phyloP scores from a whole-genome alignment of 2,329 filamentous ascomycete genomes.

The Fulvia fulva region DNA sequence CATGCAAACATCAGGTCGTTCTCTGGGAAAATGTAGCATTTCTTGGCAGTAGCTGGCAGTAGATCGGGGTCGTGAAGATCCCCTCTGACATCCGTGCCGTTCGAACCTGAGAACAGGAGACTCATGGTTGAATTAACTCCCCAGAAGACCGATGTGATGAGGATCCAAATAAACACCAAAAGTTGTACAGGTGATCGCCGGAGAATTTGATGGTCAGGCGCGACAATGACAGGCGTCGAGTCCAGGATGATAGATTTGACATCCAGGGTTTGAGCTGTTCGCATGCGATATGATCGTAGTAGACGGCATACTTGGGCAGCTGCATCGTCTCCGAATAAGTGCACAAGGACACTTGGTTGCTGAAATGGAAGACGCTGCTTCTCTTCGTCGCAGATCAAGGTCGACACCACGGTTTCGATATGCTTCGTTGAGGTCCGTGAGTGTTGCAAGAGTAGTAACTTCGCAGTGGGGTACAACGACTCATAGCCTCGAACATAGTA shows the following conservation, averaged over 20 bases:
- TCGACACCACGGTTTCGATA: conserved; percentile 12
- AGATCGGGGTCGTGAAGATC: conserved; percentile 23
- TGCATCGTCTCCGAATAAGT: conserved; percentile 26
- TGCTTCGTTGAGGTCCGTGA: conserved; percentile 9
- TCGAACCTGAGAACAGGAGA: conserved; percentile 18
- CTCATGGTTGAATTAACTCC: conserved; percentile 15
- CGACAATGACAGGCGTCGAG: conserved; percentile 19
- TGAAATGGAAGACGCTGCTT: conserved; percentile 10
- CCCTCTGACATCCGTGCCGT: conserved; percentile 15
- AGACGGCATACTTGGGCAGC: conserved; percentile 24
- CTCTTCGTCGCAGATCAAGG: conserved; percentile 12
- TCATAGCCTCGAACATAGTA: conserved; percentile 27
- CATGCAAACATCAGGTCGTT: conserved; percentile 30
- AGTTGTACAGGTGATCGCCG: conserved; percentile 8
- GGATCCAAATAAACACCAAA: conserved; percentile 11
- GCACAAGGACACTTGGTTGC: conserved; percentile 20
- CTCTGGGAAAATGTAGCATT: conserved; percentile 28
- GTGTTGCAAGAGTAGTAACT: conserved; percentile 23
- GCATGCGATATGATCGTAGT: conserved; percentile 24
- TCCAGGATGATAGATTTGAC: conserved; percentile 26
- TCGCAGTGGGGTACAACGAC: conserved; percentile 25
- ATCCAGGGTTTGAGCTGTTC: conserved; percentile 16
- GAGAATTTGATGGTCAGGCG: conserved; percentile 8
- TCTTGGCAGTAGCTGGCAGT: conserved; percentile 19
- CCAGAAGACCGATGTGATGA: conserved; percentile 16